These are phyloP conservation scores for Pythium aristosporum DNA, from an alignment of 352 stramenopile genomes.

Conservation along the genomic window DNA sequence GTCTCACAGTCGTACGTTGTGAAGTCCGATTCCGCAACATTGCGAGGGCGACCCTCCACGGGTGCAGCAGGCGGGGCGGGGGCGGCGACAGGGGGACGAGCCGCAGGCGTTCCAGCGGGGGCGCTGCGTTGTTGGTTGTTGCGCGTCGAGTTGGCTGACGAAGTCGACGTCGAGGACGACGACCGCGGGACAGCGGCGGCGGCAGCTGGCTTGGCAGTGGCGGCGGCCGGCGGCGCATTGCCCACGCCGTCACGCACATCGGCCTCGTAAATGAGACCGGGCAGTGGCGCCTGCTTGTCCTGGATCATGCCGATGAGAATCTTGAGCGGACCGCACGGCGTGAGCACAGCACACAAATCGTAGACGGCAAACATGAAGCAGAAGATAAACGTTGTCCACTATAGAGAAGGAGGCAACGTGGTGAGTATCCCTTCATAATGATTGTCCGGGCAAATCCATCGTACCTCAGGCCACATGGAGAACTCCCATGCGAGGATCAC, in stretches of 20 bases:
- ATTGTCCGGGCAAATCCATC: background rate
- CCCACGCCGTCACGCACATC: constrained; percentile 72
- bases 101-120: constrained; percentile 22
- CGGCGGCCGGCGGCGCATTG: background rate
- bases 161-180: constrained; percentile 19
- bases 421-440: too few species aligned
- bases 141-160: constrained; percentile 6
- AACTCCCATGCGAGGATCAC: constrained; percentile 98
- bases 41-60: constrained; percentile 48
- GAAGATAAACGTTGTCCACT: constrained; percentile 91
- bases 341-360: constrained; percentile 97
- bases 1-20: constrained; percentile 77
- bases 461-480: constrained; percentile 95
- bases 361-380: constrained; percentile 97
- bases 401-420: background rate
- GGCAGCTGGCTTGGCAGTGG: background rate
- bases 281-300: constrained; percentile 86
- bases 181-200: background rate
- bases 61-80: constrained; percentile 4
- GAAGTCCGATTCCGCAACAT: constrained; percentile 75
- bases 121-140: background rate
- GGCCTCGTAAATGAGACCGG: constrained; percentile 96
- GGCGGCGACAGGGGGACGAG: constrained; percentile 14
- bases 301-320: constrained; percentile 92
- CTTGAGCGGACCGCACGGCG: constrained; percentile 96